Evolutionary conservation across 2,329 filamentous ascomycete genomes (phyloP).

Genomic region (Pseudohalonectria lignicola): DNA sequence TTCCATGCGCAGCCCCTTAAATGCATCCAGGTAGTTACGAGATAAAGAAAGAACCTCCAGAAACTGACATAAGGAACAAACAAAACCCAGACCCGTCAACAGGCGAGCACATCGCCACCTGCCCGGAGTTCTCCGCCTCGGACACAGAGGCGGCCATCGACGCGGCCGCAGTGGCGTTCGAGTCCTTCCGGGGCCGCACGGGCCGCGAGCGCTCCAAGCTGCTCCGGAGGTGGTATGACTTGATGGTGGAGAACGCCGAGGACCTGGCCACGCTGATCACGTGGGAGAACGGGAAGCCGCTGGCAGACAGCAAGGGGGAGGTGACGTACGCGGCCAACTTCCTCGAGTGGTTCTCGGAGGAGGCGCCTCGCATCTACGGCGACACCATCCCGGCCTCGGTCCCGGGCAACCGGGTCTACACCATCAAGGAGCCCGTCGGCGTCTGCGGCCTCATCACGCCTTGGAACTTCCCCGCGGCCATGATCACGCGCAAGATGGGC

Average conservation of each 20-base stretch:
- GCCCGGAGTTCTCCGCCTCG: conserved; percentile 69
- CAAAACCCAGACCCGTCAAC: conserved; percentile 61
- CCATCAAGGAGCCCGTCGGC: conserved; percentile 73
- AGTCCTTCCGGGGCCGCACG: conserved; percentile 58
- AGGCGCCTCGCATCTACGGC: conserved; percentile 64
- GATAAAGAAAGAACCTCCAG: no score
- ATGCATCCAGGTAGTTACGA: no score
- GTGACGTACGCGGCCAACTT: conserved; percentile 64
- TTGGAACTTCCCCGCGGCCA: conserved; percentile 79
- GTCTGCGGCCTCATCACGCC: conserved; percentile 77
- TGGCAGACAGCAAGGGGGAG: conserved; percentile 64
- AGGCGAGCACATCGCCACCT: conserved; percentile 67
- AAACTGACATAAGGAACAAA: no score
- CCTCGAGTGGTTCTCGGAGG: conserved; percentile 73
- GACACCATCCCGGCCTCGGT: conserved; percentile 62
- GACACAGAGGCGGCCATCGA: conserved; percentile 76
- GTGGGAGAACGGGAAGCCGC: conserved; percentile 82
- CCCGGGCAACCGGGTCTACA: conserved; percentile 64
- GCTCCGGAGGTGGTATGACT: conserved; percentile 70
- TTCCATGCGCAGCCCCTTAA: no score
- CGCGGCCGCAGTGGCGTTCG: conserved; percentile 69
- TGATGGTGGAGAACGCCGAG: conserved; percentile 67
- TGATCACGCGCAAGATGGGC: conserved; percentile 61
- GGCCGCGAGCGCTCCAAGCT: conserved; percentile 65
- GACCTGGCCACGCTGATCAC: conserved; percentile 77